Conservation (phyloP, 2,329 filamentous ascomycete species). For the Fusarium chaquense region DNA sequence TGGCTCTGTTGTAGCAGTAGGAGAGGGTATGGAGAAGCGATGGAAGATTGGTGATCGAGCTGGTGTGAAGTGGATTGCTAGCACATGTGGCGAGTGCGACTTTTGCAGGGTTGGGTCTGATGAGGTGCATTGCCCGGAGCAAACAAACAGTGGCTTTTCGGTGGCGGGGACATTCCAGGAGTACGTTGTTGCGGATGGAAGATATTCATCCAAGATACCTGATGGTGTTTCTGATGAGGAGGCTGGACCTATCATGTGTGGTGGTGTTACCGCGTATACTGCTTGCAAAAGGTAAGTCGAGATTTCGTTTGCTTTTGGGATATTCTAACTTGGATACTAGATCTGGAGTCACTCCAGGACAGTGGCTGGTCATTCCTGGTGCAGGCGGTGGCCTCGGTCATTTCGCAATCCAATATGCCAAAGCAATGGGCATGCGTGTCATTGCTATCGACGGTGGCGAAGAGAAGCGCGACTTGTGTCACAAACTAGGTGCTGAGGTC, state of each 20-base stretch:
- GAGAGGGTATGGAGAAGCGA: constrained; percentile 78
- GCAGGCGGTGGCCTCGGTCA: constrained; percentile 85
- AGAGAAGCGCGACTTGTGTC: constrained; percentile 79
- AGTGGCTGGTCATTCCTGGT: constrained; percentile 83
- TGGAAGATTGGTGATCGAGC: constrained; percentile 80
- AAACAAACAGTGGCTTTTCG: constrained; percentile 84
- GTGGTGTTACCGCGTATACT: constrained; percentile 86
- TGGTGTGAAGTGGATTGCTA: constrained; percentile 91
- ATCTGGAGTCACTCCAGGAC: constrained; percentile 75
- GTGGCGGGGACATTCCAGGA: constrained; percentile 92
- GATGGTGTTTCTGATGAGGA: constrained; percentile 79
- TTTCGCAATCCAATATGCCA: constrained; percentile 83
- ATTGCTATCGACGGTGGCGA: constrained; percentile 85
- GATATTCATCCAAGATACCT: constrained; percentile 81
- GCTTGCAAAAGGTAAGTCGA: constrained; percentile 74
- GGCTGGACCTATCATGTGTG: constrained; percentile 82
- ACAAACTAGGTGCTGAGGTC: constrained; percentile 73
- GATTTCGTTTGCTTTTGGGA: accelerated
- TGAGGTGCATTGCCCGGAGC: constrained; percentile 81
- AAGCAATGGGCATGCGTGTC: constrained; percentile 83
- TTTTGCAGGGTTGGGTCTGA: constrained; percentile 80
- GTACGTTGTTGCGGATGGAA: constrained; percentile 85
- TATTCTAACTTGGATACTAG: neutral
- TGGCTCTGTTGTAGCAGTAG: constrained; percentile 83
- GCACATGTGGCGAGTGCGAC: constrained; percentile 81